Evolutionary conservation across 2,329 filamentous ascomycete species (phyloP), one percentile per base, ranked within the genome.

Genomic region (Arthrobotrys conoides): DNA sequence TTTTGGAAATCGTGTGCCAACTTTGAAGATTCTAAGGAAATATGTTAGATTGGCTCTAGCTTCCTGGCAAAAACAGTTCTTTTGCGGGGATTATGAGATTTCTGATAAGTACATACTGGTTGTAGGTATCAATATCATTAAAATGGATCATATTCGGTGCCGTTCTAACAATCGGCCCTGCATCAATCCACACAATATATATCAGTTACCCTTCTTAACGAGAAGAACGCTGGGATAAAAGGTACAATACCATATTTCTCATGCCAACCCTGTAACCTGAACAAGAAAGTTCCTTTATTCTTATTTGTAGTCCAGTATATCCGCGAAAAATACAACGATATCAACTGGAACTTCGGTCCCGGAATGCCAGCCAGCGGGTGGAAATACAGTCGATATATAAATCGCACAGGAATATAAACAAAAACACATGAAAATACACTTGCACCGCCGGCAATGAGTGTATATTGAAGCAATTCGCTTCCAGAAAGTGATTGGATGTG

Each of bases 81-180:
- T 18, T 27, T 10, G 12, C 38, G 16, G 5, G 16, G n/a, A 8
- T 30, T 30, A 30, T 49, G 4, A 20, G 16, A 12, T 18, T 0
- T 16, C 14, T n/a, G 10, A 30, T 30, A 30, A 41, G 36, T 24
- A 36, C 67, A 18, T 69, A 72, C 63, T 51, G 46, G 33, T 83
- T 80, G 46, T 82, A 83, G 70, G 81, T 82, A 30, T 75, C 73
- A 0, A 82, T 80, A 48, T 84, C 82, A 12, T 80, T 65, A 24
- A 84, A 81, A 64, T 83, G 82, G 0, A 84, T 64, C 55, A 83
- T 82, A 51, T 80, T 59, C 1, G 84, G 85, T 67, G 82, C 84
- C 79, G 85, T 85, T 61, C 85, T 84, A 51, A 85, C 81, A 57
- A 86, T 84, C 5, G 83, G 82, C 5, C 82, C 82, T 83, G 44